A percentile compares a stretch with the other conserved stretches of the same genome.
These are phyloP conservation scores for Zymoseptoria brevis DNA, from an alignment of 2,329 filamentous ascomycete species.

Conservation along the genomic window DNA sequence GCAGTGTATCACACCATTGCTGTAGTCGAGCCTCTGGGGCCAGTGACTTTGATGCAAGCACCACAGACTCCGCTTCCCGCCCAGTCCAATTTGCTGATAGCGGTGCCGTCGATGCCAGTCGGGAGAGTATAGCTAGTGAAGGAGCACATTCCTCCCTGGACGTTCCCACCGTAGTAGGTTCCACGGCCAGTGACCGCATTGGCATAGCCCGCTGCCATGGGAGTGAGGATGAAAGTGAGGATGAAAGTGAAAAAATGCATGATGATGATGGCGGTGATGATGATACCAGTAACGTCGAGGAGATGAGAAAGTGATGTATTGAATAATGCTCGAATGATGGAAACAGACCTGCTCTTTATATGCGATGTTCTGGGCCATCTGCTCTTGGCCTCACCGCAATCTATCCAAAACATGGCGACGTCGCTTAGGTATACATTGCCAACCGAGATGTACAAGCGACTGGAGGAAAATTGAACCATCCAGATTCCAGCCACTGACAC, in stretches of 20 bases:
- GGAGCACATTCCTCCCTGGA: conserved; percentile 52
- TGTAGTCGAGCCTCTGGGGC: conserved; percentile 48
- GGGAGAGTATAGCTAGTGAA: conserved; percentile 58
- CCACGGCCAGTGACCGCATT: conserved; percentile 16
- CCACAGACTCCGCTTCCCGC: conserved; percentile 50
- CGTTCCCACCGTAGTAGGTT: conserved; percentile 24
- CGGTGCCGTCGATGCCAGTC: conserved; percentile 51
- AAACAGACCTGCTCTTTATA: background rate
- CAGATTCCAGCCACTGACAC: background rate
- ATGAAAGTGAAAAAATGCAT: conserved; percentile 10
- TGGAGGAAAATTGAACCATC: background rate
- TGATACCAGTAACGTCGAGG: background rate
- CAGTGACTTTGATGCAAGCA: conserved; percentile 53
- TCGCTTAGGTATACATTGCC: background rate
- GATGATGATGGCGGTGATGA: background rate
- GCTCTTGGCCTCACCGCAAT: background rate
- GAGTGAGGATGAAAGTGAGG: conserved; percentile 9
- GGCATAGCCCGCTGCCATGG: conserved; percentile 12
- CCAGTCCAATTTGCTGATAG: conserved; percentile 54
- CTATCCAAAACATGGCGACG: background rate
- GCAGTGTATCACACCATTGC: conserved; percentile 48
- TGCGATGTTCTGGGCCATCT: background rate
- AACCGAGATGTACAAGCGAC: background rate
- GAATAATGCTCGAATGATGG: background rate
- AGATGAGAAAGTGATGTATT: no score